These are phyloP conservation scores for Cadophora luteo-olivacea DNA, from an alignment of 2,329 filamentous ascomycete species.

Conservation along the genomic window DNA sequence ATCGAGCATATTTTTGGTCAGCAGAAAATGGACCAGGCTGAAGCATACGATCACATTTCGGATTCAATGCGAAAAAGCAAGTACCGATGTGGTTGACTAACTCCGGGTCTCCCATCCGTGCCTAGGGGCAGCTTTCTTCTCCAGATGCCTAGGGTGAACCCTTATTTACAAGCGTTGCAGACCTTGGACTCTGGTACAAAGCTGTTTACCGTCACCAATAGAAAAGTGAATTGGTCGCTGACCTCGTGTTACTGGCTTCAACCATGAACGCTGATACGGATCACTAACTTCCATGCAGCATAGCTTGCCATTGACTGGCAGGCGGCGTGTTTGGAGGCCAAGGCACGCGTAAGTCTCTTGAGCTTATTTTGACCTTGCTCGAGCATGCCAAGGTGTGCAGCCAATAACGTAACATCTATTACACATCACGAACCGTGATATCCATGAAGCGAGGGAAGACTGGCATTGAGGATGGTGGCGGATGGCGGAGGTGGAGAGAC, in stretches of 20 bases:
- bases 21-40: neutral
- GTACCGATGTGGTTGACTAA: neutral
- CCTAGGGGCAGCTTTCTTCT: neutral
- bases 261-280: neutral
- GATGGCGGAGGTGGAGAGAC: neutral
- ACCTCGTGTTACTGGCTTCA: neutral
- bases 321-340: neutral
- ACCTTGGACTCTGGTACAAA: neutral
- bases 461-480: neutral
- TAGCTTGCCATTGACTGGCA: neutral
- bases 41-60: neutral
- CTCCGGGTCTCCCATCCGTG: neutral
- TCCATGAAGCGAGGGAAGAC: neutral
- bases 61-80: slow-evolving; percentile 1
- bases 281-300: neutral
- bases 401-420: slow-evolving; percentile 7
- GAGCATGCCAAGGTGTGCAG: neutral
- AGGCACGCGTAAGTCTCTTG: neutral
- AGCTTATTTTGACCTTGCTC: slow-evolving; percentile 11
- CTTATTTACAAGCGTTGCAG: neutral
- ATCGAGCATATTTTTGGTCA: neutral
- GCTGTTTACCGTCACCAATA: neutral
- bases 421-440: neutral
- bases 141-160: neutral
- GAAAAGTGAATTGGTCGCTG: neutral